These are phyloP conservation scores for Penicillium sp. DNA, from an alignment of 2,329 filamentous ascomycete genomes.

Conservation along the genomic window DNA sequence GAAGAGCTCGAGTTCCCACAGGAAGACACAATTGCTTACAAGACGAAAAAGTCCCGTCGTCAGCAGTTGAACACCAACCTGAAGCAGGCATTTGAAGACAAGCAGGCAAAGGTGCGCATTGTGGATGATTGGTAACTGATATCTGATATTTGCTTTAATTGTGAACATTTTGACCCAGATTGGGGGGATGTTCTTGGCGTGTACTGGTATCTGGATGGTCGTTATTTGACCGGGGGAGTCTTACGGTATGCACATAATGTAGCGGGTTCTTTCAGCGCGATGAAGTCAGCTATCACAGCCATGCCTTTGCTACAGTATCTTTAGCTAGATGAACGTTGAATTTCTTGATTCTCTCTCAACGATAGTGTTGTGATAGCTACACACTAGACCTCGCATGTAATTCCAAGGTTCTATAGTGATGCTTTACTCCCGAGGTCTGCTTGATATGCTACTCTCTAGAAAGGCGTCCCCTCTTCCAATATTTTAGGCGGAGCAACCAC, in stretches of 20 bases:
- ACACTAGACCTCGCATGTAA: neutral
- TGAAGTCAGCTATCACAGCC: conserved; percentile 1
- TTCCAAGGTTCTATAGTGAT: no score
- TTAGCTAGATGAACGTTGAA: neutral
- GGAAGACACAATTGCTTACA: conserved; percentile 38
- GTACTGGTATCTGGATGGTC: conserved; percentile 6
- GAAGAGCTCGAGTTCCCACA: conserved; percentile 25
- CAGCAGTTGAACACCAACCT: conserved; percentile 38
- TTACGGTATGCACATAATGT: conserved; percentile 19
- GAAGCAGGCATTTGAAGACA: conserved; percentile 37
- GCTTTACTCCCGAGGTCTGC: no score
- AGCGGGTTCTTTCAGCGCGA: conserved; percentile 7
- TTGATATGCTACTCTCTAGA: neutral
- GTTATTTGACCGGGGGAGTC: conserved; percentile 11
- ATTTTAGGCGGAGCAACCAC: neutral
- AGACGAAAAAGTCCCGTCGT: conserved; percentile 38
- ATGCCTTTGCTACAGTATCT: neutral
- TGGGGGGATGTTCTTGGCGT: conserved; percentile 3
- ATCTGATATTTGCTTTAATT: neutral
- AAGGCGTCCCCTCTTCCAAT: neutral
- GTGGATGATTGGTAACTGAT: conserved; percentile 33
- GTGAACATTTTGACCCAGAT: neutral
- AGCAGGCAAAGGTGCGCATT: conserved; percentile 35
- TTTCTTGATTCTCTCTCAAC: no score
- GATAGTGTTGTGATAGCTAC: neutral